Base-by-base conservation (phyloP, 306 rosid species). In the Vicia villosa region DNA sequence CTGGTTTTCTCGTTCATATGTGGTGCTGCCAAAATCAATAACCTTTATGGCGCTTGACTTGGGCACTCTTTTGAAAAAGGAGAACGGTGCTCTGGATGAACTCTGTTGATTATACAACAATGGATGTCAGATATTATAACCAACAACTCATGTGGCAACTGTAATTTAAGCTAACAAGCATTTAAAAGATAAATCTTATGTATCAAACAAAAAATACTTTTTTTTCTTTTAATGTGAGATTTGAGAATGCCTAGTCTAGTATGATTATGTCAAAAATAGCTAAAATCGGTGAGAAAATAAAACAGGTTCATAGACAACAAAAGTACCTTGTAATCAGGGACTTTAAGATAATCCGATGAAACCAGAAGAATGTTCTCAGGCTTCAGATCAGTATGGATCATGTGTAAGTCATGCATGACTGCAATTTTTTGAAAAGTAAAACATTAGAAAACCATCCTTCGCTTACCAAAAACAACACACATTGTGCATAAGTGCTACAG, bases 21-120 rank as follows among this genome's bases (percentile, higher is more conserved):
- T 94, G 45, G 99, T 90, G 79, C 99, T 94, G 1, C 99, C 99
- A 87, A 94, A 94, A 82, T 94, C 99, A 80, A 94, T 94, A 42
- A 94, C 99, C 81, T 94, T 94, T 2, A 94, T 83, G n/a, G 97
- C 86, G 75, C 95, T 90, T 9, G 96, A 87, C 76, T 91, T 94
- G 13, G 99, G 99, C 63, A 94, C 85, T 70, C 88, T 88, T 82
- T 94, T 94, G 66, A 67, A 88, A 75, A 78, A 87, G 8, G 91
- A 81, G 73, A 82, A 83, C 10, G 95, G 94, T 11, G 96, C 87
- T 63, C 95, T 89, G 62, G 92, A 85, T 6, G 88, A 94, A 74
- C 76, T 83, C 97, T 94, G 80, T 64, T 50, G n/a, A 24, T 26
- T 8, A 74, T 10, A 6, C n/a, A 66, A 66, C 28, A 66, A 32